Percentiles rank a stretch among this genome's conserved stretches.
These are phyloP conservation scores for Kuraishia piskuri DNA, from an alignment of 805 yeast species.

Conservation along the genomic window DNA sequence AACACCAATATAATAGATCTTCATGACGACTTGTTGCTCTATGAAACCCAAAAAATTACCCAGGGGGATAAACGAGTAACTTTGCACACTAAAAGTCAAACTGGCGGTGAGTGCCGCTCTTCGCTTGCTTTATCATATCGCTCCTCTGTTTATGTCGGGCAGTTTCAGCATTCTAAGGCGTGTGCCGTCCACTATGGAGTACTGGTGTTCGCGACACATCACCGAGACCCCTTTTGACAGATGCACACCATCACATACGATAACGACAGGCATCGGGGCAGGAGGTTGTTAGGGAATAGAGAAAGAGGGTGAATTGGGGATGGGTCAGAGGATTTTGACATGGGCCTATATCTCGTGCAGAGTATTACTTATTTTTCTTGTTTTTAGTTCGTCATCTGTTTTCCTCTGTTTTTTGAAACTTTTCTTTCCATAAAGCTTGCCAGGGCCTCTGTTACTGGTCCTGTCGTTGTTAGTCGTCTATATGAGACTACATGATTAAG, in stretches of 20 bases:
- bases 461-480: neutral
- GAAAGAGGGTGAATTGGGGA: neutral
- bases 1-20: conserved; percentile 84
- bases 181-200: neutral
- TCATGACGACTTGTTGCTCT: too few relatives aligned
- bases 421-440: too few relatives aligned
- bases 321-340: neutral
- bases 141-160: neutral
- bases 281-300: neutral
- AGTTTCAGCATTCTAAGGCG: neutral
- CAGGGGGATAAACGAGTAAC: too few relatives aligned
- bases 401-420: neutral
- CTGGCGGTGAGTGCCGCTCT: too few relatives aligned
- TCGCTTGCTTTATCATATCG: neutral
- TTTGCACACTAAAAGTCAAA: too few relatives aligned
- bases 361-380: too few relatives aligned
- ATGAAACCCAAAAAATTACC: too few relatives aligned
- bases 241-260: neutral
- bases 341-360: too few relatives aligned
- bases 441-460: too few relatives aligned
- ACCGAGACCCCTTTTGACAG: neutral
- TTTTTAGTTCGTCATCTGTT: neutral
- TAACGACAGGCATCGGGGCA: neutral
- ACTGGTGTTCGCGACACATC: neutral
- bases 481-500: neutral